These are phyloP conservation scores for Conidiobolus incongruus DNA, from an alignment of 371 early-diverging fungal genomes.

Conservation along the genomic window DNA sequence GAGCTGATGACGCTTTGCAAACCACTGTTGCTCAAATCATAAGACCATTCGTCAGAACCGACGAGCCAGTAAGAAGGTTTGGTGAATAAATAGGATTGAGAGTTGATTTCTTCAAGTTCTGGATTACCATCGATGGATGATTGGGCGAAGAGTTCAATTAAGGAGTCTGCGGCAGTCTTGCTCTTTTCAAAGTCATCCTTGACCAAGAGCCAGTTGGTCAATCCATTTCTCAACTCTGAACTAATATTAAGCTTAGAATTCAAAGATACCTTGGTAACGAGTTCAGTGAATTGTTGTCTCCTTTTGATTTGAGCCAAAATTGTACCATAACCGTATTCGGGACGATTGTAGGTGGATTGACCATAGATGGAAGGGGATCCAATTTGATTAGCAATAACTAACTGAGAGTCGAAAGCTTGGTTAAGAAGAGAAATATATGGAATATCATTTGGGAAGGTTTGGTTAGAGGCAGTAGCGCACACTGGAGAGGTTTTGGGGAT, in stretches of 20 bases:
- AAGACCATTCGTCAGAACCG: slow-evolving; percentile 68
- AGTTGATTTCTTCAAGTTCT: slow-evolving; percentile 12
- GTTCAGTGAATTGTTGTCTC: slow-evolving; percentile 38
- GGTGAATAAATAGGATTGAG: slow-evolving; percentile 17
- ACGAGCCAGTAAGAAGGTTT: slow-evolving; percentile 65
- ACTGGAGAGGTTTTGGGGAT: not conserved
- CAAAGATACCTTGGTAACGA: slow-evolving; percentile 21
- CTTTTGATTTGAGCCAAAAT: slow-evolving; percentile 38
- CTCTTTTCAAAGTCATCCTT: slow-evolving; percentile 25
- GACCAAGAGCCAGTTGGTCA: slow-evolving; percentile 40
- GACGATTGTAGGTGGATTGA: no score
- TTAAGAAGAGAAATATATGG: slow-evolving; percentile 62
- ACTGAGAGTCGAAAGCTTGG: slow-evolving; percentile 50
- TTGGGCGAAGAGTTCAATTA: slow-evolving; percentile 13
- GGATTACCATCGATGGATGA: slow-evolving; percentile 11
- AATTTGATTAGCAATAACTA: slow-evolving; percentile 51
- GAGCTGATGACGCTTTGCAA: slow-evolving; percentile 74
- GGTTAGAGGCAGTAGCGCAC: not conserved
- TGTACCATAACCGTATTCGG: slow-evolving; percentile 70
- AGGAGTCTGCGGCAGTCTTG: slow-evolving; percentile 18
- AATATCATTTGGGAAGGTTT: slow-evolving; percentile 21
- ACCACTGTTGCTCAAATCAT: slow-evolving; percentile 68
- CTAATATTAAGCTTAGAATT: slow-evolving; percentile 25
- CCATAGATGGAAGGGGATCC: slow-evolving; percentile 19
- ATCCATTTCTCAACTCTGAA: slow-evolving; percentile 23